Percentiles rank a stretch among this genome's conserved stretches.
Conservation (phyloP, 108 stramenopile genomes). For the Skeletonema tropicum region DNA sequence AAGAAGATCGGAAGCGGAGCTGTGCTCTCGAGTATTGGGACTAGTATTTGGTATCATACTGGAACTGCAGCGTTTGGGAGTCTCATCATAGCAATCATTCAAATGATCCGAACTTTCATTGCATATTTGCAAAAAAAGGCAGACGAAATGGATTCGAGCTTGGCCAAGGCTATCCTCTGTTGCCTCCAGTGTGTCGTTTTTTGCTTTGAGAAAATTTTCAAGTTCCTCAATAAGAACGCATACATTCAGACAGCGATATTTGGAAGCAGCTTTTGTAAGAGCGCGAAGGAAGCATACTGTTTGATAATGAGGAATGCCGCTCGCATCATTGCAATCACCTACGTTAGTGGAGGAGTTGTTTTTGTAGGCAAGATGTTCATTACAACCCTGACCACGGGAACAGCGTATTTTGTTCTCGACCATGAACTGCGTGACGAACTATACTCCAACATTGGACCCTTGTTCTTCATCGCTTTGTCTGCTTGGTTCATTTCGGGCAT, state of each 20-base stretch:
- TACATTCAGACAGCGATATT: constrained; percentile 94
- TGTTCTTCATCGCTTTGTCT: constrained; percentile 65
- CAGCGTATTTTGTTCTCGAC: constrained; percentile 51
- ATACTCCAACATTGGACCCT: constrained; percentile 68
- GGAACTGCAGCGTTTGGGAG: constrained; percentile 97
- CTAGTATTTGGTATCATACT: constrained; percentile 78
- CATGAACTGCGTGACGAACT: constrained; percentile 45
- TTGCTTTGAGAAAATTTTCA: constrained; percentile 80
- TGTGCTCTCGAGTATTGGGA: constrained; percentile 57
- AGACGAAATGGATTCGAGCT: constrained; percentile 69
- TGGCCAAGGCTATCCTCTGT: constrained; percentile 80
- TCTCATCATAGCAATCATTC: constrained; percentile 89
- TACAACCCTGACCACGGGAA: constrained; percentile 60
- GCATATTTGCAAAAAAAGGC: constrained; percentile 86
- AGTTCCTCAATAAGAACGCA: constrained; percentile 92
- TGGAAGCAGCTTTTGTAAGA: constrained; percentile 83
- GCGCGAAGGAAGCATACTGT: constrained; percentile 77
- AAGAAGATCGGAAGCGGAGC: constrained; percentile 65
- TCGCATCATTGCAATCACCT: constrained; percentile 65
- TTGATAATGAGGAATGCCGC: constrained; percentile 83
- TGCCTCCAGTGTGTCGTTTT: constrained; percentile 91
- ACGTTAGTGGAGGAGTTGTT: constrained; percentile 76
- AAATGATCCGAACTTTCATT: constrained; percentile 86
- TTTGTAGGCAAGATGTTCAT: constrained; percentile 89
- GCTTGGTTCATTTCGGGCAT: constrained; percentile 62